Evolutionary conservation across 352 stramenopile genomes (phyloP), one percentile per base, ranked within the genome.

Genomic region (Phytopythium litorale): DNA sequence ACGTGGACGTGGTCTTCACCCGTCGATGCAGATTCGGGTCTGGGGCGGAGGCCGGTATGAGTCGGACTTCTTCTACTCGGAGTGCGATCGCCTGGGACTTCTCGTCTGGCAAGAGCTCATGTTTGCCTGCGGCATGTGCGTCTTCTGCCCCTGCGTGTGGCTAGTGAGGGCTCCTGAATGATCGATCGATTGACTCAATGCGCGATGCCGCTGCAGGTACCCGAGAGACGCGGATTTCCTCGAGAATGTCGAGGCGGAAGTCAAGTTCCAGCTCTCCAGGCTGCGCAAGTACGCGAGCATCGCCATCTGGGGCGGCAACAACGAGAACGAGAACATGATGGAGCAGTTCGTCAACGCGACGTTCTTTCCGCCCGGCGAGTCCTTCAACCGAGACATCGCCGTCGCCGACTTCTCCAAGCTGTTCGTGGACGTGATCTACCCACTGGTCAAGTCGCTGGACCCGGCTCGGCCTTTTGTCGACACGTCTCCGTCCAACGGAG

Each of bases 51-150:
- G 89, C 30, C 71, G 90, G 61, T 97, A 96, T 61, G 84, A 96
- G 63, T 81, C 75, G 8, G 83, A 95, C 45, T 53, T 68, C 7
- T 96, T 96, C 73, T 97, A 97, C 58, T 68, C 67, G 3, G 62
- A 87, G 19, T 94, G 85, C 45, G 88, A 97, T 68, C 73, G 78
- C 21, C 65, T 94, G 13, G 89, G 89, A 15, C 69, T 97, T n/a
- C 59, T 97, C 28, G 75, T 97, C 18, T 97, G 88, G 85, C 86
- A 97, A 58, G 89, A 97, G 70, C 71, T 95, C 55, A 97, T 97
- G 89, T 97, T 96, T 63, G 88, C 89, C 11, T 97, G 88, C 60
- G 84, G 81, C 50, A 85, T 92, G 78, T 94, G 91, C 61, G 67
- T 71, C 40, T n/a, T n/a, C n/a, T n/a, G 3, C 1, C 25, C 25